Evolutionary conservation across 140 eudicot genomes (phyloP).

Genomic region (Anethum foeniculum): DNA sequence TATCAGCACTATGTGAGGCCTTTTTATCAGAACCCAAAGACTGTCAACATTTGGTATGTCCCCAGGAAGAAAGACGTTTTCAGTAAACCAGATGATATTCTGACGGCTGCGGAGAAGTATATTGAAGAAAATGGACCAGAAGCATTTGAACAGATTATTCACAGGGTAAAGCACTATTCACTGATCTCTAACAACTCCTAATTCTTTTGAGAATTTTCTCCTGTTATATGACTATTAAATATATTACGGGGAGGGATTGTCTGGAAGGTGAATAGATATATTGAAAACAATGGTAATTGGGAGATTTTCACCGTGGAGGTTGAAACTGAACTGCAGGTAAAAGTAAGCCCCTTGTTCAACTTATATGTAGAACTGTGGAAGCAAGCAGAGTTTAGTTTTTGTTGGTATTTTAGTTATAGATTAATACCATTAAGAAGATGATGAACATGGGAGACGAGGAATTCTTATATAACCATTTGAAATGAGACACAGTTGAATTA

Average conservation of each 20-base stretch:
- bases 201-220: background rate
- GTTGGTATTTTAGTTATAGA: background rate
- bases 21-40: constrained; percentile 33
- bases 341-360: background rate
- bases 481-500: background rate
- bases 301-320: background rate
- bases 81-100: constrained; percentile 56
- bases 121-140: constrained; percentile 52
- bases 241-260: background rate
- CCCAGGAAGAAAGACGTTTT: constrained; percentile 60
- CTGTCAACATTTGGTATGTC: constrained; percentile 57
- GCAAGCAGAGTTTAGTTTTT: background rate
- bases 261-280: background rate
- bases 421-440: background rate
- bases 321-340: background rate
- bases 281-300: background rate
- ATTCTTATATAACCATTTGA: background rate
- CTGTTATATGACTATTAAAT: background rate
- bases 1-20: constrained; percentile 80
- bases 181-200: too few species aligned
- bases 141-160: constrained; percentile 50
- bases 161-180: constrained; percentile 33
- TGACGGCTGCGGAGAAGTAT: constrained; percentile 61
- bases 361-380: background rate
- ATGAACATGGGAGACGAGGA: background rate